Evolutionary conservation across 441 rosid species (phyloP).

Genomic region (Populus hybrid): DNA sequence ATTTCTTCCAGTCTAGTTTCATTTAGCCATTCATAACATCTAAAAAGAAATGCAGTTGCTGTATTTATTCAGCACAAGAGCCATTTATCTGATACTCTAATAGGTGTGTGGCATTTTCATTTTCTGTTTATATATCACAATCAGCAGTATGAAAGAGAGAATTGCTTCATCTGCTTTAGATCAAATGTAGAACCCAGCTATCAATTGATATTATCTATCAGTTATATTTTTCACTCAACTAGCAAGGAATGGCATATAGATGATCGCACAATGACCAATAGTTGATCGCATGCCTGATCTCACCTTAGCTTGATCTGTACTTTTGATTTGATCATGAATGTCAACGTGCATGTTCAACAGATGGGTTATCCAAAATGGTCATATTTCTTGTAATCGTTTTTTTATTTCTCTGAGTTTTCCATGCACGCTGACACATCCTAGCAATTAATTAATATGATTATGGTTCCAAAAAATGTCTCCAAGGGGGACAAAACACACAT

Average conservation of each 20-base stretch:
- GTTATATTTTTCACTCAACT: background rate
- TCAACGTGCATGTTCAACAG: background rate
- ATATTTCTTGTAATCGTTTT: background rate
- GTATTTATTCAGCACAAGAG: background rate
- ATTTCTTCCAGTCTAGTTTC: background rate
- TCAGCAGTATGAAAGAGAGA: background rate
- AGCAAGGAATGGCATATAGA: background rate
- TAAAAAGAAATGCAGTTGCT: background rate
- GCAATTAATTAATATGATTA: background rate
- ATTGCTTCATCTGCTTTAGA: background rate
- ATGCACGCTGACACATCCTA: background rate
- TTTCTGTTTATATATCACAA: background rate
- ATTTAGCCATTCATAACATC: background rate
- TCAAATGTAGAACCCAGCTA: background rate
- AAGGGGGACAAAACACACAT: background rate
- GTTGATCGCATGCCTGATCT: background rate
- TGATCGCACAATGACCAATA: background rate
- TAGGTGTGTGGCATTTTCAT: background rate
- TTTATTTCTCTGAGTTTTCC: background rate
- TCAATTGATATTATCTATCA: background rate
- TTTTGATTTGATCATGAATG: background rate
- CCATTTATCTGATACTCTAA: background rate
- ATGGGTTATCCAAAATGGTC: background rate
- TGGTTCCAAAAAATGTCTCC: background rate
- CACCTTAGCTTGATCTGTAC: background rate